phyloP scores from a whole-genome alignment of 1,284 basidiomycete species.

The Fomitopsis schrenkii region DNA sequence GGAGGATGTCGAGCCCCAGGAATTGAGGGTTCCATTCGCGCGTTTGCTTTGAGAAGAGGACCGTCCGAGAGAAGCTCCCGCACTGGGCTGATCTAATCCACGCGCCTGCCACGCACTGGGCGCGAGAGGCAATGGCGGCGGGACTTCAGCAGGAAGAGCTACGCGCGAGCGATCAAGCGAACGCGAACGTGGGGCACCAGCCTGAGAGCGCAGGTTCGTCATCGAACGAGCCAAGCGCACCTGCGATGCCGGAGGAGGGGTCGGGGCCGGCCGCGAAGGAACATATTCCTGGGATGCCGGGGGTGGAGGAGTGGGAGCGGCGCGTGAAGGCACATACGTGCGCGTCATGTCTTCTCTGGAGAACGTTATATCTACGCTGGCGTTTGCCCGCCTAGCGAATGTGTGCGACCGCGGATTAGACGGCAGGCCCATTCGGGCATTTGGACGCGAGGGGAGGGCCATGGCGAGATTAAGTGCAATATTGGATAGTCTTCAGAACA shows the following conservation, averaged over 20 bases:
- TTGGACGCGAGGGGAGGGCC: conserved; percentile 22
- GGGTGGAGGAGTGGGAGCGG: conserved; percentile 11
- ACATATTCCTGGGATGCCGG: conserved; percentile 11
- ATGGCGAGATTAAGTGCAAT: conserved; percentile 9
- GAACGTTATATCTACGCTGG: not conserved
- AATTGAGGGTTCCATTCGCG: conserved; percentile 10
- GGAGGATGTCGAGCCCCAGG: conserved; percentile 19
- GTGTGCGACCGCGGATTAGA: conserved; percentile 23
- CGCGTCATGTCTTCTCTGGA: conserved; percentile 16
- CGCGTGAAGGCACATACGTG: conserved; percentile 17
- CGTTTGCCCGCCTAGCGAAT: conserved; percentile 5
- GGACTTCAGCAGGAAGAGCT: conserved; percentile 12
- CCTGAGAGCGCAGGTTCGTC: conserved; percentile 12
- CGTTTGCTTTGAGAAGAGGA: conserved; percentile 6
- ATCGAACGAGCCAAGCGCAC: conserved; percentile 27
- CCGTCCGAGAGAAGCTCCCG: not conserved
- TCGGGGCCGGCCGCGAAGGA: conserved; percentile 13
- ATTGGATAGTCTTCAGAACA: not conserved
- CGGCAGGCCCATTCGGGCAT: conserved; percentile 22
- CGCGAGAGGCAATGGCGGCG: conserved; percentile 18
- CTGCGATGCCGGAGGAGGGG: conserved; percentile 10
- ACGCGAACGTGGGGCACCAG: conserved; percentile 13
- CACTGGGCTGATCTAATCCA: not conserved
- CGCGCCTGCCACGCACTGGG: conserved; percentile 15
- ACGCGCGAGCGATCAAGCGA: conserved; percentile 14